Evolutionary conservation across 1,284 basidiomycete species (phyloP), one percentile per base, ranked within the genome.

Genomic region (Boletus smithii): DNA sequence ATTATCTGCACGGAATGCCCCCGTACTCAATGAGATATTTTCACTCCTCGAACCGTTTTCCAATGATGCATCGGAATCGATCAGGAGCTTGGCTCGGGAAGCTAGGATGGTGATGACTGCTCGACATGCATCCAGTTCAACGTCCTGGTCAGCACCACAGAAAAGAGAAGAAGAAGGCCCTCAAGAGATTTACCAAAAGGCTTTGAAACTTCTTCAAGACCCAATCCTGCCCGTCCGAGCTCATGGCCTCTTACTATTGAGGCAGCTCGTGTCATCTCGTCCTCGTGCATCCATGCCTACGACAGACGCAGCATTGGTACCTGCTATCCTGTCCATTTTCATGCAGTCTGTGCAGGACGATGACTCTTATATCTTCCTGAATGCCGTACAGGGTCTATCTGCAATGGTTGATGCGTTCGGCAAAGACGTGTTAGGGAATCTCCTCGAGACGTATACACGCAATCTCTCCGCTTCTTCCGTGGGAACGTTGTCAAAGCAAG

Each of bases 181-280:
- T 3, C 77, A 81, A 44, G 80, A 81, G 45, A 80, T 74, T 6
- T 98, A 97, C 64, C 90, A 91, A 59, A 88, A 90, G 54, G 92
- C 94, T 1, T 72, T 98, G 11, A 87, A 83, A 55, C 78, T 95
- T 18, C 72, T 98, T 4, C 88, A 95, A 66, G 95, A 99, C 67
- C 88, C 91, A 0, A 83, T 95, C 34, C 74, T 98, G 9, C 95
- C 95, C n/a, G 91, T 99, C 16, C 85, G 95, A 37, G 95, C 92
- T 0, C 94, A 98, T 65, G 95, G 95, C 1, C 73, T 97, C 3
- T 73, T 91, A 27, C 73, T 93, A 18, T 75, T 97, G n/a, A 83
- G 87, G 38, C 79, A 89, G 56, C 77, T 95, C 22, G 81, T 91
- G 14, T 70, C 76, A 5, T 69, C 72, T n/a, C 54, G 51, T 48